Conservation (phyloP, 257 asterid species). For the Apocynum venetum region DNA sequence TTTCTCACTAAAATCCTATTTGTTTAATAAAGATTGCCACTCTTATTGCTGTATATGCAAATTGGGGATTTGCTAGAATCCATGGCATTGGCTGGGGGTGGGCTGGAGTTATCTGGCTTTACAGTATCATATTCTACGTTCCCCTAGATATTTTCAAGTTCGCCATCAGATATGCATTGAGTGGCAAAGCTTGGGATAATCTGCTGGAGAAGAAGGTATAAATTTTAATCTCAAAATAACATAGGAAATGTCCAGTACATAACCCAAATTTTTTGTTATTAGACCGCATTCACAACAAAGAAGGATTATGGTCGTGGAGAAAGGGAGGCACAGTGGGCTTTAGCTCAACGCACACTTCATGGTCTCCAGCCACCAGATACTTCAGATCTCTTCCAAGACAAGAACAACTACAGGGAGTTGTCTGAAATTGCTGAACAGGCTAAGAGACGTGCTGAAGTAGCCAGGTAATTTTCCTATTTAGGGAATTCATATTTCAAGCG, state of each 20-base stretch:
- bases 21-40: constrained; percentile 36
- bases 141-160: constrained; percentile 51
- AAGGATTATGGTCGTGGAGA: constrained; percentile 55
- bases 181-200: constrained; percentile 48
- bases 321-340: constrained; percentile 61
- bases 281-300: constrained; percentile 53
- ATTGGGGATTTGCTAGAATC: constrained; percentile 49
- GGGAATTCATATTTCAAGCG: neutral
- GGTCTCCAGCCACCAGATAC: constrained; percentile 47
- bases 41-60: constrained; percentile 40
- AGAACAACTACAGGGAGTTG: constrained; percentile 40
- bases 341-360: constrained; percentile 51
- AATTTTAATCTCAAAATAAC: neutral
- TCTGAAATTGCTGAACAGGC: constrained; percentile 64
- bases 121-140: constrained; percentile 43
- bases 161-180: constrained; percentile 31
- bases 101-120: constrained; percentile 59
- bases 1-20: neutral
- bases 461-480: constrained; percentile 29
- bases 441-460: constrained; percentile 56
- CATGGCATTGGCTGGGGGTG: constrained; percentile 59
- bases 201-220: constrained; percentile 40
- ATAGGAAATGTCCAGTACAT: neutral
- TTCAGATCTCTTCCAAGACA: constrained; percentile 30
- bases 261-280: neutral